Percentiles rank a stretch among this genome's conserved stretches.
Evolutionary conservation across 768 basidiomycete species (phyloP).

Genomic region (Mycena capillaripes): DNA sequence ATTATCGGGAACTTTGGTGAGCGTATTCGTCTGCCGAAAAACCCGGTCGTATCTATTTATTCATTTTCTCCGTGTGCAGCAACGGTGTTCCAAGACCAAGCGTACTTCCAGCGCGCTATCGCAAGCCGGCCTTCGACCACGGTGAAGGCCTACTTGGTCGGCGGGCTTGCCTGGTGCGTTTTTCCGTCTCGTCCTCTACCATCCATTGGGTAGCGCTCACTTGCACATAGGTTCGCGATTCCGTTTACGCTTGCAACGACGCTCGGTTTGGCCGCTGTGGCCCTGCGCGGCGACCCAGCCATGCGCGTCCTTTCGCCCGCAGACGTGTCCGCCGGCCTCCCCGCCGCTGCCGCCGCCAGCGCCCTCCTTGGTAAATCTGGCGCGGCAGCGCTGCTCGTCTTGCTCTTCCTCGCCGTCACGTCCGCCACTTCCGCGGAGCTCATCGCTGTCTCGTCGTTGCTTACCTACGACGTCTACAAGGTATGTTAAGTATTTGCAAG

Average conservation of each 20-base stretch:
- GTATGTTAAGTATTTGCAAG: constrained; percentile 47
- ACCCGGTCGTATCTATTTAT: constrained; percentile 37
- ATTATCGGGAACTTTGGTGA: constrained; percentile 82
- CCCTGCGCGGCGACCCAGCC: constrained; percentile 72
- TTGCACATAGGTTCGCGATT: constrained; percentile 75
- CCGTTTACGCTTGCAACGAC: constrained; percentile 91
- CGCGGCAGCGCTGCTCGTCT: constrained; percentile 81
- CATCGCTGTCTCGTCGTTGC: constrained; percentile 87
- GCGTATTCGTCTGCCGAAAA: background rate
- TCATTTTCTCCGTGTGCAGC: constrained; percentile 38
- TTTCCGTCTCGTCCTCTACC: background rate
- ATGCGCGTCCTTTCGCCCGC: constrained; percentile 64
- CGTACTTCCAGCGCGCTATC: constrained; percentile 95
- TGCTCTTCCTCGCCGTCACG: constrained; percentile 91
- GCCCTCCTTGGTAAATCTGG: constrained; percentile 87
- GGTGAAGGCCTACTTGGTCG: constrained; percentile 92
- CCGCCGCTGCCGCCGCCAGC: constrained; percentile 86
- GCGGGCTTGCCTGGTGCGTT: constrained; percentile 86
- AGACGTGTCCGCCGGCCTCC: constrained; percentile 91
- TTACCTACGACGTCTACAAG: constrained; percentile 92
- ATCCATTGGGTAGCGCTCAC: background rate
- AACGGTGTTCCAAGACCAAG: constrained; percentile 71
- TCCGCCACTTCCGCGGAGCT: constrained; percentile 91
- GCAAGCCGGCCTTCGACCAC: constrained; percentile 87
- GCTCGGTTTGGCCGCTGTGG: constrained; percentile 90